These are phyloP conservation scores for Fusarium annulatum DNA, from an alignment of 2,329 filamentous ascomycete species.

Conservation along the genomic window DNA sequence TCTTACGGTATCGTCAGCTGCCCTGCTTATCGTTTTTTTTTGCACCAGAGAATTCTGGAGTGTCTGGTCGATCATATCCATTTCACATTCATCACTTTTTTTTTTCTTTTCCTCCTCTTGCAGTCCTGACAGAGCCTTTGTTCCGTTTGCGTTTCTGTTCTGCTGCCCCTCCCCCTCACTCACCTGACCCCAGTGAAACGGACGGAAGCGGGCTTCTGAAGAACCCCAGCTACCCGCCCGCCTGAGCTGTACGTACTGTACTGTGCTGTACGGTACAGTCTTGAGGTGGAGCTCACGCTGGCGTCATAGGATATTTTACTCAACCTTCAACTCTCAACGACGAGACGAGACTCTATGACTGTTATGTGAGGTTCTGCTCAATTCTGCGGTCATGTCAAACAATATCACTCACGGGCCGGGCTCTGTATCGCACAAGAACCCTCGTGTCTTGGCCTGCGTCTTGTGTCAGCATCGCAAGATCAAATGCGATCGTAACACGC, in stretches of 20 bases:
- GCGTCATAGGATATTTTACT: conserved; percentile 40
- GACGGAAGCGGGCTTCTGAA: conserved; percentile 20
- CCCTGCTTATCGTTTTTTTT: conserved; percentile 10
- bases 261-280: background rate
- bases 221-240: conserved; percentile 10
- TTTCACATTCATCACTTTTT: background rate
- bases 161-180: conserved; percentile 40
- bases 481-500: conserved; percentile 69
- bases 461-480: conserved; percentile 72
- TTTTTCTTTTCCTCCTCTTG: background rate
- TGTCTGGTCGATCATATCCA: background rate
- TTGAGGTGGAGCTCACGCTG: conserved; percentile 18
- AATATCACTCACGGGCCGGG: conserved; percentile 41
- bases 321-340: conserved; percentile 14
- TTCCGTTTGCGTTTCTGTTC: background rate
- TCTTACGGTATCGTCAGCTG: conserved; percentile 27
- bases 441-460: conserved; percentile 64
- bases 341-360: background rate
- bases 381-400: conserved; percentile 48
- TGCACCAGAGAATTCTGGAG: background rate
- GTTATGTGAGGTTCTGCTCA: conserved; percentile 47
- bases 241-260: background rate
- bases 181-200: conserved; percentile 19
- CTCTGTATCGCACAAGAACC: conserved; percentile 50
- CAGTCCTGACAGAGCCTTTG: background rate